Conservation (phyloP, 768 basidiomycete species). For the Lactarius evosmus region DNA sequence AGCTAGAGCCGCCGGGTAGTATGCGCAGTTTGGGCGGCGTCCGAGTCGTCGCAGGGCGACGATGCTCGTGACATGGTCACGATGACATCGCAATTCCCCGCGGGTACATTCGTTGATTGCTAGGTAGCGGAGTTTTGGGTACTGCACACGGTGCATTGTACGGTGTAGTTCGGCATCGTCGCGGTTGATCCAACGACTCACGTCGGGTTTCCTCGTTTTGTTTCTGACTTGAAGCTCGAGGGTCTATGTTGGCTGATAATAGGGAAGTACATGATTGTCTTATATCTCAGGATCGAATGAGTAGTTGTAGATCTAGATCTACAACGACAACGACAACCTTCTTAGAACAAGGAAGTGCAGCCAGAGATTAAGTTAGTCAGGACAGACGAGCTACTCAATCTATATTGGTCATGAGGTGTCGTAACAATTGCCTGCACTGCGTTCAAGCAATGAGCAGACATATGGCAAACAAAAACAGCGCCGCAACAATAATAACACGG, state of each 20-base stretch:
- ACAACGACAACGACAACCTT: background rate
- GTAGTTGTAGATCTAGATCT: background rate
- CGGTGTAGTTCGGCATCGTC: background rate
- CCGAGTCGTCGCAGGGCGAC: background rate
- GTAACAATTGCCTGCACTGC: background rate
- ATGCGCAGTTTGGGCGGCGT: background rate
- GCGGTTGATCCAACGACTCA: background rate
- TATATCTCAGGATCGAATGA: background rate
- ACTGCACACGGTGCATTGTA: background rate
- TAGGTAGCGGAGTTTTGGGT: background rate
- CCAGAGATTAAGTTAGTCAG: background rate
- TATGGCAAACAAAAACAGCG: background rate
- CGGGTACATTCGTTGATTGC: background rate
- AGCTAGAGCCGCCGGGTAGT: background rate
- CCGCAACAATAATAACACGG: background rate
- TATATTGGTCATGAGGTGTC: background rate
- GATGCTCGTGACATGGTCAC: background rate
- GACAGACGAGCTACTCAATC: background rate
- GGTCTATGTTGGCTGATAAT: background rate
- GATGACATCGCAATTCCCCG: background rate
- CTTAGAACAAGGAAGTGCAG: background rate
- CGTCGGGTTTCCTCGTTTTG: no score
- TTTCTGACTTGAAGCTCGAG: no score
- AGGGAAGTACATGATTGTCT: background rate
- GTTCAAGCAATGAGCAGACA: background rate